Evolutionary conservation across 2,329 filamentous ascomycete species (phyloP), one percentile per base, ranked within the genome.

Genomic region (Trichothecium roseum): DNA sequence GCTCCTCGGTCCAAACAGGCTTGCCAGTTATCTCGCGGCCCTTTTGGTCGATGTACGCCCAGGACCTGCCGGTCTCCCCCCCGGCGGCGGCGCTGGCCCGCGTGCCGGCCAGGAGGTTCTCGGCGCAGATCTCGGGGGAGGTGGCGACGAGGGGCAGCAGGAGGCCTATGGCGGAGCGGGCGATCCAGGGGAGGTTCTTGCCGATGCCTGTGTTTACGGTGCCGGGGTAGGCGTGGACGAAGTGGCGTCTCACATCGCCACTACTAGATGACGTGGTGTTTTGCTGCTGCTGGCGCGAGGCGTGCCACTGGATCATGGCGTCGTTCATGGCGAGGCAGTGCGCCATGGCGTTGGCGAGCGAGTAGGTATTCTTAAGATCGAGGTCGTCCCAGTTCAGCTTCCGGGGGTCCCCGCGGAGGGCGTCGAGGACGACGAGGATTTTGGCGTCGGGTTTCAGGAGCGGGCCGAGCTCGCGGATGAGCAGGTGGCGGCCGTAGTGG

Each of bases 401-500:
- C 10, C 42, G 42, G 0, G 57, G 55, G 13, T 45, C 46, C 17
- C 63, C 61, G 3, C 31, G 20, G 3, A 26, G 22, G 1, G 49
- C 41, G 18, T 58, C 56, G 1, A 62, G 45, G 2, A 68, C 57
- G 4, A 60, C 52, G 37, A 66, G 39, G 4, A 65, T 57, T 18
- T 55, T 60, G 5, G 59, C 51, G n/a, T 56, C 49, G 0, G 48
- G 42, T 22, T 45, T 53, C n/a, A 66, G 42, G 0, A 49, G 44
- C 0, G 64, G 62, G 1, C 57, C 40, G 4, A 69, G 50, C 27
- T 63, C 58, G 12, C 51, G 46, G 16, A 66, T 55, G 12, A 68
- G 57, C 0, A 63, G 54, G 41, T 66, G 62, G 10, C 55, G 57
- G 13, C 62, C 57, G 38, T 68, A 68, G 41, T 62, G 66, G 37